Evolutionary conservation across 768 basidiomycete species (phyloP), one percentile per base, ranked within the genome.

Genomic region (Lentinula sp.): DNA sequence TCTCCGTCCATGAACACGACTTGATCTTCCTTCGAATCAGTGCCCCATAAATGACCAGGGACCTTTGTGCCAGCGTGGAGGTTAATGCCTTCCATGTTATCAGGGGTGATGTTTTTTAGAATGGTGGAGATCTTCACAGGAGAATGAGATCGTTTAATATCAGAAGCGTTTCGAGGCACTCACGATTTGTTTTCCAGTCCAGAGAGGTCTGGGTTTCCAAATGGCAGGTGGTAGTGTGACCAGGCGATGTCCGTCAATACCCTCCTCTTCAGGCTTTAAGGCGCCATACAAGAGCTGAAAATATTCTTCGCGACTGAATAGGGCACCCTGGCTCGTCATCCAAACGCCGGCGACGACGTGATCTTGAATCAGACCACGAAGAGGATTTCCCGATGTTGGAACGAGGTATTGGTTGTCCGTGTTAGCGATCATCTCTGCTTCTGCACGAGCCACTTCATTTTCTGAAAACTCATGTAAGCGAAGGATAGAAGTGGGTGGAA

Each of bases 351-450:
- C 94, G 49, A 98, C 96, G 60, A 99, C 93, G 67, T 98, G 97
- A 75, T 99, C 97, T 72, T 99, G 97, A 65, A 99, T 99, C 31
- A 99, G 80, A 70, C 97, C 97, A 71, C 97, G 92, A 35, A 99
- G 81, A 31, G 97, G 97, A 69, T 95, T 95, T 63, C 97, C 97
- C 6, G 97, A 98, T 1, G 97, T 99, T 16, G 97, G 95, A 8
- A 96, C 94, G n/a, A 99, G 84, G 71, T 99, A 99, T 72, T 99
- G 97, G 65, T 96, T 95, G 70, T 98, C 95, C 5, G 95, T 98
- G 71, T 98, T 98, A 64, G 97, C 94, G 65, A 99, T 93, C 70
- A 90, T 81, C 79, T 85, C 86, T 4, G 95, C 94, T 73, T 99
- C 97, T 1, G 96, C 91, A 61, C 95, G 87, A 49, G 97, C 95